Base-by-base conservation (phyloP, 768 basidiomycete species). In the Mycena pura region DNA sequence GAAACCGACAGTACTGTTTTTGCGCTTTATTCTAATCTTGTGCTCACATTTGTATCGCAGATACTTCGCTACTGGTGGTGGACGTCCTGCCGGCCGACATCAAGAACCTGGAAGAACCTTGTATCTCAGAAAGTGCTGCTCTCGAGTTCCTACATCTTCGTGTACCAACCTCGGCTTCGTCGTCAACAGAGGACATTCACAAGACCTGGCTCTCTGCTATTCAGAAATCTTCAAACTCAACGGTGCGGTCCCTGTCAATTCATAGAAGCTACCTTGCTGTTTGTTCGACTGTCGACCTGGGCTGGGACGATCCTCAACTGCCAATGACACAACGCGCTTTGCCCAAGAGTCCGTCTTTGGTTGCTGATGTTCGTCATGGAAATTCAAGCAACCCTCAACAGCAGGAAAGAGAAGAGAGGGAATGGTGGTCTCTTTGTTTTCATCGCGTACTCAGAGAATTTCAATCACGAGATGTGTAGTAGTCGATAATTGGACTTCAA, bases 271-370 rank as follows among this genome's bases (percentile, higher is more conserved):
- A 14, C 32, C 28, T 47, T 40, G 5, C 39, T 29, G 34, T 36
- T 43, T 14, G 27, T 32, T 29, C 31, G 34, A 17, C 34, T 19
- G 11, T 24, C 45, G 43, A 57, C 17, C 40, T 25, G 7, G 54
- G 38, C 29, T 38, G 5, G n/a, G 41, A 48, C 31, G 27, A 32
- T 27, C 45, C 10, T 24, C 52, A 55, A 55, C 28, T 27, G 17
- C 15, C 46, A 21, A 22, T n/a, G 25, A 19, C 57, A 41, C 60
- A 50, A 41, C 63, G 46, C 14, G 15, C 58, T 32, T 41, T 66
- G 27, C 64, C 64, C 28, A 66, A 62, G 57, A 66, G 64, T 43
- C 64, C 64, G 11, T 66, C 64, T 28, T 46, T 62, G 39, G 62
- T 66, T 32, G 47, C 61, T 2, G 45, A 53, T 17, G 40, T 40